phyloP scores from a whole-genome alignment of 2,329 filamentous ascomycete species.

The Podosphaera aphanis region DNA sequence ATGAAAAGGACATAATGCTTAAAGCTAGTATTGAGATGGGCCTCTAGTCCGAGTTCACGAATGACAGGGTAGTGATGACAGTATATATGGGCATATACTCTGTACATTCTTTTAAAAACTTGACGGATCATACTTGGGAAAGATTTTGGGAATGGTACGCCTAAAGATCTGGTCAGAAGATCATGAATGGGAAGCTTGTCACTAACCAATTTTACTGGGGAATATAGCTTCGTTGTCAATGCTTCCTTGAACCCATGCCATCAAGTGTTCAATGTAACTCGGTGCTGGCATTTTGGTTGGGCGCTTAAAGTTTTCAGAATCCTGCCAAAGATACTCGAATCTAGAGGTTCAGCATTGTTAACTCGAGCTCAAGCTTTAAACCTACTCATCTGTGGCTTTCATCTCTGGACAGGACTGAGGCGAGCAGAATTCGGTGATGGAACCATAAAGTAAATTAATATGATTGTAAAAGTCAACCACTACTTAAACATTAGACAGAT shows the following conservation, averaged over 20 bases:
- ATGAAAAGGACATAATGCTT: conserved; percentile 99
- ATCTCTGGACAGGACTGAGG: conserved; percentile 94
- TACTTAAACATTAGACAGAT: conserved; percentile 20
- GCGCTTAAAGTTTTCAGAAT: conserved; percentile 76
- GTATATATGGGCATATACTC: conserved; percentile 97
- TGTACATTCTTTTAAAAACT: conserved; percentile 97
- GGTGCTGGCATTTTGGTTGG: conserved; percentile 96
- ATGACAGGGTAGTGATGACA: conserved; percentile 98
- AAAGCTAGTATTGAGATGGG: conserved; percentile 96
- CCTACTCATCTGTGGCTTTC: conserved; percentile 98
- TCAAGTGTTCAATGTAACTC: conserved; percentile 91
- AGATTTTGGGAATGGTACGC: conserved; percentile 82
- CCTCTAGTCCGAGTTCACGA: conserved; percentile 80
- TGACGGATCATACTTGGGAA: conserved; percentile 77
- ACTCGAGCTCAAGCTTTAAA: background rate
- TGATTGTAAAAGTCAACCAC: conserved; percentile 99
- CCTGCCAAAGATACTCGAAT: conserved; percentile 98
- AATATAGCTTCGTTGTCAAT: conserved; percentile 92
- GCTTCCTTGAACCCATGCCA: conserved; percentile 86
- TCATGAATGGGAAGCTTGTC: conserved; percentile 24
- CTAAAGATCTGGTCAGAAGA: conserved; percentile 19
- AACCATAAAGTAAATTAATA: conserved; percentile 94
- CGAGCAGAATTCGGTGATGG: conserved; percentile 97
- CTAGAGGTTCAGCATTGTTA: conserved; percentile 21
- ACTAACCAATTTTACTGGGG: conserved; percentile 65